Evolutionary conservation across 2,329 filamentous ascomycete genomes (phyloP).

Genomic region (Arthrobotrys sinensis): DNA sequence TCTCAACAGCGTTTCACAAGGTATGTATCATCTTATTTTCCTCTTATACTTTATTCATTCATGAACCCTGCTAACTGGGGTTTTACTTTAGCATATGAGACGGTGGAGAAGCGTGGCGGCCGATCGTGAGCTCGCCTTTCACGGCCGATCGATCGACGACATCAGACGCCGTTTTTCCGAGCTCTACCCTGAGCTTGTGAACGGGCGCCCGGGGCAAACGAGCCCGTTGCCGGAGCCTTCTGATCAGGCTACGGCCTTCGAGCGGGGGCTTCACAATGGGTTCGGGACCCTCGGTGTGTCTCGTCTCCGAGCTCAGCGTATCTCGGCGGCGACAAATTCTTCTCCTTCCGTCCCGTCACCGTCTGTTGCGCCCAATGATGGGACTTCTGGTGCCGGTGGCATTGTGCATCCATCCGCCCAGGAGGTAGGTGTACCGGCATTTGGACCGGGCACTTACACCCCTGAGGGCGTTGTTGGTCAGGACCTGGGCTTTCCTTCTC

Average conservation of each 20-base stretch:
- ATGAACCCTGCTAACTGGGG: slow-evolving; percentile 28
- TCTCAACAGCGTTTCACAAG: slow-evolving; percentile 23
- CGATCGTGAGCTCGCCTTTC: slow-evolving; percentile 34
- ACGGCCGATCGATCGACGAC: slow-evolving; percentile 43
- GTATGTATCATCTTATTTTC: slow-evolving; percentile 18
- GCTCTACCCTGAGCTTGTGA: slow-evolving; percentile 25
- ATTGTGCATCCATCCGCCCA: slow-evolving; percentile 19
- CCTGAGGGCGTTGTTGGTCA: slow-evolving; percentile 19
- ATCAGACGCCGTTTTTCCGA: slow-evolving; percentile 23
- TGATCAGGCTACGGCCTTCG: slow-evolving; percentile 28
- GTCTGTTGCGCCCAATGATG: slow-evolving; percentile 6
- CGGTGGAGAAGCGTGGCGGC: slow-evolving; percentile 35
- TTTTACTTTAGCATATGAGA: slow-evolving; percentile 28
- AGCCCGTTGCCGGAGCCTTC: slow-evolving; percentile 12
- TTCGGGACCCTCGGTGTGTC: slow-evolving; percentile 47
- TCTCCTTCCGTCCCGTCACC: not conserved
- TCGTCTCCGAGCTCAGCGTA: slow-evolving; percentile 28
- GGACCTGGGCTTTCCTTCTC: slow-evolving; percentile 6
- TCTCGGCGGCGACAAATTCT: not conserved
- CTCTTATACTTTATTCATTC: not conserved
- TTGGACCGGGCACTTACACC: slow-evolving; percentile 2
- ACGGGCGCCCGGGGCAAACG: not conserved
- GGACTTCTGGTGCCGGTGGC: slow-evolving; percentile 8
- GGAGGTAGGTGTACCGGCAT: slow-evolving; percentile 12
- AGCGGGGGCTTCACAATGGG: slow-evolving; percentile 44